These are phyloP conservation scores for Cryptococcus sp. DNA, from an alignment of 1,284 basidiomycete species.

Conservation along the genomic window DNA sequence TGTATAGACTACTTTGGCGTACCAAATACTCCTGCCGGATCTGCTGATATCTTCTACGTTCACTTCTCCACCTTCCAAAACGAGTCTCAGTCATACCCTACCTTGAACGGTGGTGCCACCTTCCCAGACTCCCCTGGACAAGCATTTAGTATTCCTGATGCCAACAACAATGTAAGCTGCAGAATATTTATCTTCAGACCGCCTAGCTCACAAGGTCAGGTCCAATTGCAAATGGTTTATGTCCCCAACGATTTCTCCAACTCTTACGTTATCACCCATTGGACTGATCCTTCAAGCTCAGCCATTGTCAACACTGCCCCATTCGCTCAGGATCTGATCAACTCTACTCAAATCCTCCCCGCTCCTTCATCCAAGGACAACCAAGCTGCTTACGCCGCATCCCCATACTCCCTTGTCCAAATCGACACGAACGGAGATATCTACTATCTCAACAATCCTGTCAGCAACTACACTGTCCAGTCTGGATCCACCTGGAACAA, in stretches of 20 bases:
- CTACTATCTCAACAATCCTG: slow-evolving; percentile 62
- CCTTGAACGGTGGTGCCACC: slow-evolving; percentile 47
- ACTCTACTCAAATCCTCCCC: slow-evolving; percentile 67
- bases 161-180: slow-evolving; percentile 48
- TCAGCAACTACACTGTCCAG: slow-evolving; percentile 41
- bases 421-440: slow-evolving; percentile 63
- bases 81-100: slow-evolving; percentile 59
- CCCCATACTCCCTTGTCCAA: slow-evolving; percentile 67
- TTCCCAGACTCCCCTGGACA: slow-evolving; percentile 74
- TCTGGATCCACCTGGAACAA: slow-evolving; percentile 40
- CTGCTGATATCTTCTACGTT: slow-evolving; percentile 75
- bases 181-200: not conserved
- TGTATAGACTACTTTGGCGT: slow-evolving; percentile 70
- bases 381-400: slow-evolving; percentile 66
- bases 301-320: slow-evolving; percentile 30
- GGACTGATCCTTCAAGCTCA: slow-evolving; percentile 42
- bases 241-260: slow-evolving; percentile 73
- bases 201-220: slow-evolving; percentile 40
- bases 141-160: slow-evolving; percentile 69
- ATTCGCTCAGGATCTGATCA: slow-evolving; percentile 50
- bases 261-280: slow-evolving; percentile 64
- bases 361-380: slow-evolving; percentile 66
- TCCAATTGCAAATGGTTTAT: slow-evolving; percentile 78
- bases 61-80: slow-evolving; percentile 85
- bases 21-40: slow-evolving; percentile 61